Base-by-base conservation (phyloP, 2,329 filamentous ascomycete species). In the Aplosporella prunicola region DNA sequence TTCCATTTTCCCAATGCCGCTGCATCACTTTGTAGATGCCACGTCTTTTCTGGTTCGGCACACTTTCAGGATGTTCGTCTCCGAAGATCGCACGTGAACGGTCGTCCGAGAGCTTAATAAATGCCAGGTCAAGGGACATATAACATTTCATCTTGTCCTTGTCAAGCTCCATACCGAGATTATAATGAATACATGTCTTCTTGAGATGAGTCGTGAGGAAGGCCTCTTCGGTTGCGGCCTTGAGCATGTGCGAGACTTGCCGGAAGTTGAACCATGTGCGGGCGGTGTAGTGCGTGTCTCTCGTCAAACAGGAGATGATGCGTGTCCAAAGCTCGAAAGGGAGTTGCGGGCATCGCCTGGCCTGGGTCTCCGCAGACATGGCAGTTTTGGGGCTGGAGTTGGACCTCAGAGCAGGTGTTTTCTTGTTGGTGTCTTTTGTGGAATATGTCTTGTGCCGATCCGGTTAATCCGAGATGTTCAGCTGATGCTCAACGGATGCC, bases 281-380 rank as follows among this genome's bases (percentile, higher is more conserved):
- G 8, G 33, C 24, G 24, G 29, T 35, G 17, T 28, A 18, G 18
- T 35, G 27, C 24, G 24, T 35, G 24, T 35, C 23, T n/a, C n/a
- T n/a, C 7, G 33, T 9, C 24, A 35, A 20, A 13, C 5, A 5
- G 25, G 46, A 39, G 24, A 58, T 47, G 35, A 58, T 50, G 42
- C 51, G 51, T 31, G 56, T 55, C 56, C 55, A 58, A 14, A 58
- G 32, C 36, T 58, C 56, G 5, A 53, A 50, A 1, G 56, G 56
- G 3, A 58, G 46, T 5, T 51, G 47, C 3, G 49, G 45, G 39
- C 51, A 54, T 24, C 32, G 20, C 5, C 44, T 23, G 35, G 45
- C 11, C 10, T 31, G n/a, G n/a, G n/a, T n/a, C n/a, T n/a, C n/a
- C n/a, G n/a, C n/a, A n/a, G n/a, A n/a, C n/a, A n/a, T n/a, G n/a